These are phyloP conservation scores for Platanthera zijinensis DNA, from an alignment of 106 monocot genomes.

Conservation along the genomic window DNA sequence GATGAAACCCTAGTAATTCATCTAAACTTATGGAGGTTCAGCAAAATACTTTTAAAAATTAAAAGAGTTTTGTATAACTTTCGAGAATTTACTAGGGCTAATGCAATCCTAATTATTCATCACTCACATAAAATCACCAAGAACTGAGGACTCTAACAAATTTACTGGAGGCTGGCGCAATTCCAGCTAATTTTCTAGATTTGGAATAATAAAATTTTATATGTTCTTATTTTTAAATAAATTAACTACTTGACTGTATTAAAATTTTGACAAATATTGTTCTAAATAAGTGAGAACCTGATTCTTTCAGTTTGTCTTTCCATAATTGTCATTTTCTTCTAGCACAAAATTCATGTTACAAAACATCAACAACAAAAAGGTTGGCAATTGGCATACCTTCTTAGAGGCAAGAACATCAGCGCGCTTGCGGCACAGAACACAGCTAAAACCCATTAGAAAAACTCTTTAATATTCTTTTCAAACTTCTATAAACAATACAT, in stretches of 20 bases:
- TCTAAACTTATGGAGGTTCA: not conserved
- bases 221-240: not conserved
- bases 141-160: not conserved
- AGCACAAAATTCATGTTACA: not conserved
- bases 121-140: not conserved
- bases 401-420: slow-evolving; percentile 87
- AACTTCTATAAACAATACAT: not conserved
- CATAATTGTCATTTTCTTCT: no score
- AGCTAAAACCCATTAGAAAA: slow-evolving; percentile 27
- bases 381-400: slow-evolving; percentile 47
- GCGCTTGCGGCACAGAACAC: slow-evolving; percentile 79
- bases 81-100: not conserved
- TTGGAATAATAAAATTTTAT: not conserved
- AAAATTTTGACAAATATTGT: not conserved
- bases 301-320: no score
- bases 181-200: not conserved
- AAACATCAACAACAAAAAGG: not conserved
- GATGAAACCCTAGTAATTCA: not conserved
- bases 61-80: not conserved
- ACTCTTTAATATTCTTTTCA: not conserved
- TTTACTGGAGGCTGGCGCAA: not conserved
- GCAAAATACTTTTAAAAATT: not conserved
- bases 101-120: no score
- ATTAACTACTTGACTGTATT: not conserved
- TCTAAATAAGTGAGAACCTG: not conserved